Conservation (phyloP, 2,329 filamentous ascomycete species). For the Sclerotinia borealis region DNA sequence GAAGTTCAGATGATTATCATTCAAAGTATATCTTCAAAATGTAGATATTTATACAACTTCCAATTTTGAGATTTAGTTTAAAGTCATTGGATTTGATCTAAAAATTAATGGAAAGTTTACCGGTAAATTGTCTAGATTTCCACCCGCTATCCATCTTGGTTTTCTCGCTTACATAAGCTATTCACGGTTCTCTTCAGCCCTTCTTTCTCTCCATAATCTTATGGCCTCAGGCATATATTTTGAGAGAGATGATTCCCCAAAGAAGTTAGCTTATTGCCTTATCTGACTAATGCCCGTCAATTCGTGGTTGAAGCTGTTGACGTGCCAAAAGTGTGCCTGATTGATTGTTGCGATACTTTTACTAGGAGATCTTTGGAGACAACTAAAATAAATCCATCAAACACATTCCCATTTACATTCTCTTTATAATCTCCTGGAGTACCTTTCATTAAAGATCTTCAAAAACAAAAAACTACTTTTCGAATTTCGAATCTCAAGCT, state of each 20-base stretch:
- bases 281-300: background rate
- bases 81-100: background rate
- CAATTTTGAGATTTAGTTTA: background rate
- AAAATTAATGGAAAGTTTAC: background rate
- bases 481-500: background rate
- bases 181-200: no score
- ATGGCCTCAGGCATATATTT: no score
- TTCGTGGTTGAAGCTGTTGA: slow-evolving; percentile 7
- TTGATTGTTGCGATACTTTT: background rate
- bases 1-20: background rate
- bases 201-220: no score
- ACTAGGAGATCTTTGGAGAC: background rate
- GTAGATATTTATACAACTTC: background rate
- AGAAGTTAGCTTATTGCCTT: background rate
- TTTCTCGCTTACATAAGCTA: no score
- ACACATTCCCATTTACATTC: no score
- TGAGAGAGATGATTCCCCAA: no score
- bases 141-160: no score
- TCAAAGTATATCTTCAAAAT: background rate
- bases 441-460: background rate
- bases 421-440: background rate
- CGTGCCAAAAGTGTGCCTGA: slow-evolving; percentile 15
- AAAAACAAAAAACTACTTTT: background rate
- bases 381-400: background rate
- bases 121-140: no score